Percentiles rank a stretch among this genome's conserved stretches.
Conservation (phyloP, 2,329 filamentous ascomycete genomes). For the Colletotrichum neosansevieriae region DNA sequence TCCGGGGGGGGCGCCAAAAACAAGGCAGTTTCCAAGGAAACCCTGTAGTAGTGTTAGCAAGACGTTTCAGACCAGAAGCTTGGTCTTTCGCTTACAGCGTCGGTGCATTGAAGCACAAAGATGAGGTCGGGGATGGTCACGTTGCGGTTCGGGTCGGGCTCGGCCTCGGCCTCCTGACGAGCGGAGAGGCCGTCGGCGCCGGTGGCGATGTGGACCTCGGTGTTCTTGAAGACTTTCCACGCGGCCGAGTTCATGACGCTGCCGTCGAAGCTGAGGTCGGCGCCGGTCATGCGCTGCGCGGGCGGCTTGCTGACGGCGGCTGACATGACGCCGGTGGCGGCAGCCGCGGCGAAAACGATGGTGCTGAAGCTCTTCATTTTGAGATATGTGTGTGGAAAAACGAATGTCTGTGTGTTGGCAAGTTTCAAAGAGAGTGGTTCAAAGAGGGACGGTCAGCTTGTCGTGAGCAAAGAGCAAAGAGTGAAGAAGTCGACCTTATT, state of each 20-base stretch:
- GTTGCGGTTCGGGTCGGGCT: slow-evolving; percentile 35
- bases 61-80: neutral
- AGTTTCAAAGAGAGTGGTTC: slow-evolving; percentile 9
- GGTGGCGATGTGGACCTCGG: neutral
- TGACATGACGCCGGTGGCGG: neutral
- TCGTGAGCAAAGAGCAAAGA: fast-evolving
- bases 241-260: slow-evolving; percentile 26
- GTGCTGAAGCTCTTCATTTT: slow-evolving; percentile 35
- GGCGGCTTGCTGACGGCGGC: slow-evolving; percentile 10
- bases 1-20: slow-evolving; percentile 26
- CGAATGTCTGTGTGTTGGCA: slow-evolving; percentile 7
- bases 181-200: neutral
- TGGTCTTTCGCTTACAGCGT: neutral
- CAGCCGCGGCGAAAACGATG: slow-evolving; percentile 22
- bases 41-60: slow-evolving; percentile 12
- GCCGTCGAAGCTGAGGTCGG: neutral
- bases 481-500: neutral
- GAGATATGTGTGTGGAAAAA: slow-evolving; percentile 17
- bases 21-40: slow-evolving; percentile 33
- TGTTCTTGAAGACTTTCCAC: slow-evolving; percentile 5
- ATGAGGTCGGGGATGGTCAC: slow-evolving; percentile 15
- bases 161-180: slow-evolving; percentile 3
- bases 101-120: slow-evolving; percentile 31
- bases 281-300: neutral
- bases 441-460: neutral